These are phyloP conservation scores for Tetrapisispora taiwanensis DNA, from an alignment of 805 yeast species.

Conservation along the genomic window DNA sequence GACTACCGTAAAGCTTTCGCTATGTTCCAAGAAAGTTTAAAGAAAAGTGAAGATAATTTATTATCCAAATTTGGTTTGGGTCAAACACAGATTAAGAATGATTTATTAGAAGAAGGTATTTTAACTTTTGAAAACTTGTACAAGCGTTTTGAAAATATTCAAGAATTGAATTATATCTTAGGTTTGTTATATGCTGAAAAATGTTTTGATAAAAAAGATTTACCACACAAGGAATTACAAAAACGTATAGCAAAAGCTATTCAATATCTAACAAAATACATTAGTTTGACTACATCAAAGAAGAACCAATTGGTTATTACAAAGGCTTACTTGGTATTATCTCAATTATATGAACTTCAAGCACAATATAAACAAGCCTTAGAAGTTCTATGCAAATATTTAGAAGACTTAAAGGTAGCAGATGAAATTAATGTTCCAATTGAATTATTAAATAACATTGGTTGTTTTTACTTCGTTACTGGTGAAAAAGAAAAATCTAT, in stretches of 20 bases:
- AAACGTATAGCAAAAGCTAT: slow-evolving; percentile 43
- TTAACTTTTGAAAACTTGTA: slow-evolving; percentile 71
- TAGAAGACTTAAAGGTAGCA: slow-evolving; percentile 35
- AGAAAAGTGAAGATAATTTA: slow-evolving; percentile 51
- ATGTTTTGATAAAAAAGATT: slow-evolving; percentile 20
- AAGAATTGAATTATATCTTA: slow-evolving; percentile 65
- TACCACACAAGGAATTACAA: slow-evolving; percentile 9
- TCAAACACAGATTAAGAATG: slow-evolving; percentile 69
- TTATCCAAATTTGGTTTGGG: slow-evolving; percentile 77
- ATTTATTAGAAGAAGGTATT: slow-evolving; percentile 71
- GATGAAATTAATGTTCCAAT: slow-evolving; percentile 35
- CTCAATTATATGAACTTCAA: slow-evolving; percentile 57
- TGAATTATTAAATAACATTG: slow-evolving; percentile 71
- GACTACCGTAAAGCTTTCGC: slow-evolving; percentile 65
- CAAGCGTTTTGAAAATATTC: slow-evolving; percentile 52
- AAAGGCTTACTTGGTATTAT: slow-evolving; percentile 58
- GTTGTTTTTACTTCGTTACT: slow-evolving; percentile 65
- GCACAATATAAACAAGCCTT: slow-evolving; percentile 58
- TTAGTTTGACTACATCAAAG: slow-evolving; percentile 46
- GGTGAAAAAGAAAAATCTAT: slow-evolving; percentile 51
- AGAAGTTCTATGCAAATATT: slow-evolving; percentile 49
- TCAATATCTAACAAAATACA: slow-evolving; percentile 56
- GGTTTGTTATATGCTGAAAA: slow-evolving; percentile 64
- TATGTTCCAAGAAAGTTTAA: slow-evolving; percentile 61
- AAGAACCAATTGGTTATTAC: slow-evolving; percentile 47